phyloP scores from a whole-genome alignment of 768 basidiomycete species.

The Trametes villosa region DNA sequence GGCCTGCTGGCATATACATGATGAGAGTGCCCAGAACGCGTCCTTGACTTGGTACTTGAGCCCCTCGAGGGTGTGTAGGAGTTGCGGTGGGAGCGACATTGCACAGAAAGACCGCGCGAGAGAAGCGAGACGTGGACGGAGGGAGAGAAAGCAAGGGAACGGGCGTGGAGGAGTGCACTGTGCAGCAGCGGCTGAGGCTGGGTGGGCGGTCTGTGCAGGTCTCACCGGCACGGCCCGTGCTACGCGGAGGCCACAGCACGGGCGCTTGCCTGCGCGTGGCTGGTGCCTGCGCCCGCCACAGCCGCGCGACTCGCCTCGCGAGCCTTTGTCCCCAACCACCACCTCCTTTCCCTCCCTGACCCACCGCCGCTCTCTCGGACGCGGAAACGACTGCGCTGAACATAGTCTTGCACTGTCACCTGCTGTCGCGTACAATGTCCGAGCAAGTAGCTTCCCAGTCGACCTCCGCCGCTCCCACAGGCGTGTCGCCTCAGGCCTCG shows the following conservation, averaged over 20 bases:
- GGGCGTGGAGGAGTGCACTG: background rate
- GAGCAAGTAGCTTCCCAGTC: constrained; percentile 13
- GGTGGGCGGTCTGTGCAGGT: constrained; percentile 7
- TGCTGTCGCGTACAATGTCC: background rate
- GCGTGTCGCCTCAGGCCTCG: constrained; percentile 3
- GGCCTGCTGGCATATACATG: constrained; percentile 79
- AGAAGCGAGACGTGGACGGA: background rate
- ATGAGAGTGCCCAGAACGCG: constrained; percentile 79
- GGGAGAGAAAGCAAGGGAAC: background rate
- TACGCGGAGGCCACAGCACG: background rate
- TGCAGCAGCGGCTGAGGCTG: too few relatives aligned
- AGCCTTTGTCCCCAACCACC: constrained; percentile 4
- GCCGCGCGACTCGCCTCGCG: constrained; percentile 11
- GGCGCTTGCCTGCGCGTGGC: constrained; percentile 8
- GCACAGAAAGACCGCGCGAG: background rate
- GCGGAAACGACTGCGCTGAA: background rate
- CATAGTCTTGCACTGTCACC: background rate
- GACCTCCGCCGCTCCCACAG: constrained; percentile 7
- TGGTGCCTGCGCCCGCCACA: constrained; percentile 7
- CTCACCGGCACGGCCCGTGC: constrained; percentile 19
- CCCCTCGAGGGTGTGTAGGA: constrained; percentile 32
- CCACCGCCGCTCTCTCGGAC: background rate
- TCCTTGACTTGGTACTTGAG: constrained; percentile 67
- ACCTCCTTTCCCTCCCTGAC: constrained; percentile 1
- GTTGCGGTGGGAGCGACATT: constrained; percentile 33